Conservation (phyloP, 2,329 filamentous ascomycete genomes). For the Neonectria magnoliae region DNA sequence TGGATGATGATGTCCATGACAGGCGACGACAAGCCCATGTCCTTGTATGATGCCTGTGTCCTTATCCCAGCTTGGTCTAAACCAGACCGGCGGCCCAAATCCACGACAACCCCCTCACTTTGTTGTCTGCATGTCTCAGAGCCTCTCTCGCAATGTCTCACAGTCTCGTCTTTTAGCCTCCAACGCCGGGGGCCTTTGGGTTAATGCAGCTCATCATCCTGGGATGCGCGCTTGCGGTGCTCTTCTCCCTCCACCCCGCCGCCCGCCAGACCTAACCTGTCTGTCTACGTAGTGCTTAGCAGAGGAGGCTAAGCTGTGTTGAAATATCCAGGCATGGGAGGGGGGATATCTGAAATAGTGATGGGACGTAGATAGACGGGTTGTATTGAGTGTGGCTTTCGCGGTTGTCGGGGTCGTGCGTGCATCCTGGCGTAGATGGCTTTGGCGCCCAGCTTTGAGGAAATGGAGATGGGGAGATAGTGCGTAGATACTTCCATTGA, state of each 20-base stretch:
- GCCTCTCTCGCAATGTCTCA: constrained; percentile 10
- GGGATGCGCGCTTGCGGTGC: constrained; percentile 4
- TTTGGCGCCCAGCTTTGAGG: too few relatives aligned
- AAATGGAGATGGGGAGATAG: neutral
- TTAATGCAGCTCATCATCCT: constrained; percentile 25
- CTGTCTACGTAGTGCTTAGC: neutral
- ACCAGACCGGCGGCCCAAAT: neutral
- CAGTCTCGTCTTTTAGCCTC: constrained; percentile 11
- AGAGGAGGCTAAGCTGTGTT: neutral
- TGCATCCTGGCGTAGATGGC: neutral
- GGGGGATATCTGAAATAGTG: neutral
- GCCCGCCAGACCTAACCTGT: neutral
- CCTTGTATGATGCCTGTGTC: neutral
- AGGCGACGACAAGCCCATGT: neutral
- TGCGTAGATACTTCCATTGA: neutral
- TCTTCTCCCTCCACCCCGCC: constrained; percentile 1
- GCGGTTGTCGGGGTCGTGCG: neutral
- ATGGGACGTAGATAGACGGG: neutral
- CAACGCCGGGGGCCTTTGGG: constrained; percentile 12
- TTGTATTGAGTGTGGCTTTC: neutral
- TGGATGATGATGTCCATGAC: neutral
- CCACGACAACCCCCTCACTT: neutral
- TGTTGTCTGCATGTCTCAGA: neutral
- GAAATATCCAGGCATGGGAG: neutral
- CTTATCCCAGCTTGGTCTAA: neutral